A percentile compares a stretch with the other conserved stretches of the same genome.
phyloP scores from a whole-genome alignment of 129 eudicot species.

The Scalesia atractyloides region DNA sequence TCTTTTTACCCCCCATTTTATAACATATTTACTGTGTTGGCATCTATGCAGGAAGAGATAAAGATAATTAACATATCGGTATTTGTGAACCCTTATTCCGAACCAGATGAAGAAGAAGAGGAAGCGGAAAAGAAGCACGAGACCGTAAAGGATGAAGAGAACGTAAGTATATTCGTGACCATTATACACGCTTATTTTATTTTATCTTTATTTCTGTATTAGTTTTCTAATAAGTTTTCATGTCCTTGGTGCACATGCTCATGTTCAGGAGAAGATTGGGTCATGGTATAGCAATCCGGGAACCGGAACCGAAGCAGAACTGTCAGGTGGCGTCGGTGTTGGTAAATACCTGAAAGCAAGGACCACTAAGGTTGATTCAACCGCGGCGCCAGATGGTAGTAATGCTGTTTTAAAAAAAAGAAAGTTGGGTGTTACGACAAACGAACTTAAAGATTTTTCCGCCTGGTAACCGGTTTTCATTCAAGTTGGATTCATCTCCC shows the following conservation, averaged over 20 bases:
- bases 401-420: slow-evolving; percentile 62
- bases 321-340: slow-evolving; percentile 59
- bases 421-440: slow-evolving; percentile 50
- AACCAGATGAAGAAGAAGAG: slow-evolving; percentile 85
- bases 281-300: slow-evolving; percentile 98
- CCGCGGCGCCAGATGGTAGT: slow-evolving; percentile 34
- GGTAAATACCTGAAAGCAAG: slow-evolving; percentile 83
- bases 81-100: slow-evolving; percentile 85
- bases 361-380: slow-evolving; percentile 39
- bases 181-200: not conserved
- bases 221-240: not conserved
- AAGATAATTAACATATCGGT: slow-evolving; percentile 73
- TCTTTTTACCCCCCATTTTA: not conserved
- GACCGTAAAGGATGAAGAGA: slow-evolving; percentile 64
- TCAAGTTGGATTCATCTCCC: not conserved
- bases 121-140: slow-evolving; percentile 50
- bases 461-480: slow-evolving; percentile 54
- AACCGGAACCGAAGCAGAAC: slow-evolving; percentile 55
- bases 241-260: not conserved
- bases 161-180: slow-evolving; percentile 45
- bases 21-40: slow-evolving; percentile 11
- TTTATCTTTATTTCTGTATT: not conserved
- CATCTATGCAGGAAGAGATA: slow-evolving; percentile 82
- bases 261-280: slow-evolving; percentile 79
- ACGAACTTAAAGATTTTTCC: slow-evolving; percentile 76